Evolutionary conservation across 2,329 filamentous ascomycete genomes (phyloP).

Genomic region (Paracoccidioides brasiliensis): DNA sequence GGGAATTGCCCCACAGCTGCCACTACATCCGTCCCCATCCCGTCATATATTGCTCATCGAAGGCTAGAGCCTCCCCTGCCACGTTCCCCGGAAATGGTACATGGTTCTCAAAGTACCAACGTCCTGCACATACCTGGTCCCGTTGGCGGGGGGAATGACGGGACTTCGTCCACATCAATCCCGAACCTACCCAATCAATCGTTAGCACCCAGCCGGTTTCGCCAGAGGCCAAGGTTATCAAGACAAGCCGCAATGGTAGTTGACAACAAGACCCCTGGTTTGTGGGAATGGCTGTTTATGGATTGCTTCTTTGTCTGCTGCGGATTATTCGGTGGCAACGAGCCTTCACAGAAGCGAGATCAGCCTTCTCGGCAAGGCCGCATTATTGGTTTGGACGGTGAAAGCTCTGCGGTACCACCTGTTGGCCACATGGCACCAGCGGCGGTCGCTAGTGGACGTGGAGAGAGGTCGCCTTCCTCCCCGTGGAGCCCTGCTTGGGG

Average conservation of each 20-base stretch:
- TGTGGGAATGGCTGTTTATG: slow-evolving; percentile 3
- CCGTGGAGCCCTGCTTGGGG: slow-evolving; percentile 10
- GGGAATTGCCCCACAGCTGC: neutral
- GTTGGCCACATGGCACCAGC: neutral
- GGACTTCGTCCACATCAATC: neutral
- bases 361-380: neutral
- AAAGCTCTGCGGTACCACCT: neutral
- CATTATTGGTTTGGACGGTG: neutral
- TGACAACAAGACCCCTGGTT: neutral
- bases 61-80: neutral
- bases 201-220: neutral
- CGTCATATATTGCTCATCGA: slow-evolving; percentile 6
- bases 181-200: neutral
- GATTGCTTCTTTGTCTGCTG: slow-evolving; percentile 4
- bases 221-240: neutral
- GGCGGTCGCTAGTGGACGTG: neutral
- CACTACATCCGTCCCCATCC: slow-evolving; percentile 4
- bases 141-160: neutral
- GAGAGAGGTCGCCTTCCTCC: neutral
- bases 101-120: neutral
- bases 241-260: neutral
- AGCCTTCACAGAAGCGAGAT: neutral
- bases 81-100: neutral
- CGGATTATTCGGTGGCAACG: neutral
- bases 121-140: neutral